phyloP scores from a whole-genome alignment of 176 grass and related monocot species.

The Aegilops umbellulata region DNA sequence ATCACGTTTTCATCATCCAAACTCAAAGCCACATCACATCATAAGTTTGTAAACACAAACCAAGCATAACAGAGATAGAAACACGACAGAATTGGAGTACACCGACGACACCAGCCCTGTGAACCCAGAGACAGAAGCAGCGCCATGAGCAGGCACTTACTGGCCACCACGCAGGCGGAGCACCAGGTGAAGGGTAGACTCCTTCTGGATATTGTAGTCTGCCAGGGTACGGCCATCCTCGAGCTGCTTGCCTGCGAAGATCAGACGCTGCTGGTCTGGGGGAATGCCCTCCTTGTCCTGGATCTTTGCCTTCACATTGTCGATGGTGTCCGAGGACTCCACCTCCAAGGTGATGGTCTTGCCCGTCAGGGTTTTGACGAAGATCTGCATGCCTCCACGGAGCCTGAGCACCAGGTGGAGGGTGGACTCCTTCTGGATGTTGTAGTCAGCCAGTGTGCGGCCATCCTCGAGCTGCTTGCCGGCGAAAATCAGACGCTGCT shows the following conservation, averaged over 20 bases:
- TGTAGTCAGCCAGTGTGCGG: conserved; percentile 64
- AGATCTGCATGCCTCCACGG: conserved; percentile 52
- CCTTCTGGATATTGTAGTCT: conserved; percentile 81
- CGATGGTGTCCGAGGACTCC: conserved; percentile 50
- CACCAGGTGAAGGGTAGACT: conserved; percentile 62
- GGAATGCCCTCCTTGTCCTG: conserved; percentile 78
- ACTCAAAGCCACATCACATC: too few relatives aligned
- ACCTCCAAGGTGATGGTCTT: conserved; percentile 80
- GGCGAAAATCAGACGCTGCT: conserved; percentile 64
- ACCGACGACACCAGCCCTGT: too few relatives aligned
- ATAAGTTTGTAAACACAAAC: too few relatives aligned
- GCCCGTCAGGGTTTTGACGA: conserved; percentile 63
- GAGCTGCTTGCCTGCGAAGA: conserved; percentile 60
- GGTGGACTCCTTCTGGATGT: conserved; percentile 78
- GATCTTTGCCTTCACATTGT: conserved; percentile 73
- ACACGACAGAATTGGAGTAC: too few relatives aligned
- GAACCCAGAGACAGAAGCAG: too few relatives aligned
- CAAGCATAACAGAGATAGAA: too few relatives aligned
- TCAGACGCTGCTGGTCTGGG: conserved; percentile 71
- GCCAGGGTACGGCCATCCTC: conserved; percentile 71
- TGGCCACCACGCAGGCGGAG: conserved; percentile 6
- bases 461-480: conserved; percentile 77
- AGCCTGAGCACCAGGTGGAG: conserved; percentile 51
- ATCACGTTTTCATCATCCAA: too few relatives aligned
- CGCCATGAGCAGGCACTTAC: neutral